phyloP scores from a whole-genome alignment of 140 eudicot genomes.

The Cichorium intybus region DNA sequence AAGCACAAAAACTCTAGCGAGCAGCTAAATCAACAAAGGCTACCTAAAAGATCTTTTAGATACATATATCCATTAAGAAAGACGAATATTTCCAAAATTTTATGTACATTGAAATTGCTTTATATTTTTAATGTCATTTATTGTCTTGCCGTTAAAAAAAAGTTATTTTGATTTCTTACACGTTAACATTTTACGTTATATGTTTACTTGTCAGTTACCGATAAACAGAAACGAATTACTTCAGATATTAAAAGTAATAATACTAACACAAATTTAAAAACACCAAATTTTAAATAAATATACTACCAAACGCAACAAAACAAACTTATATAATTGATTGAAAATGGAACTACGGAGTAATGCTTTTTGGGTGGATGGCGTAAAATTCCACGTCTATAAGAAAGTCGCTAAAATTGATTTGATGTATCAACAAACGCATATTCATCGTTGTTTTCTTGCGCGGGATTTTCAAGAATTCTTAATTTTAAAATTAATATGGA shows the following conservation, averaged over 20 bases:
- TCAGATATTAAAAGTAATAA: too few relatives aligned
- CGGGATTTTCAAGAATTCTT: neutral
- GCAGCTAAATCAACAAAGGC: too few relatives aligned
- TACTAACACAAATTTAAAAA: neutral
- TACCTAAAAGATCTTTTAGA: too few relatives aligned
- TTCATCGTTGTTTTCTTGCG: neutral
- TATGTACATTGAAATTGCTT: neutral
- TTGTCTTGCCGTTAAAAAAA: too few relatives aligned
- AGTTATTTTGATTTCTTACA: neutral
- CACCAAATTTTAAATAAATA: neutral
- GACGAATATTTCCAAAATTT: neutral
- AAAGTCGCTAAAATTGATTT: neutral
- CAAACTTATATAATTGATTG: constrained; percentile 1
- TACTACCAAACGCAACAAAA: neutral
- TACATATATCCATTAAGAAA: neutral
- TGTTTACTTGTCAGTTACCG: neutral
- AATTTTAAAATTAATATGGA: too few relatives aligned
- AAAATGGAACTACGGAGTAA: neutral
- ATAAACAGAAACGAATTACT: neutral
- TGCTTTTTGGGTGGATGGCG: constrained; percentile 12
- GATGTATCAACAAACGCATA: constrained; percentile 7
- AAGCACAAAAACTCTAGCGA: too few relatives aligned
- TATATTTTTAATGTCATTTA: too few relatives aligned
- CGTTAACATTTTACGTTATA: too few relatives aligned
- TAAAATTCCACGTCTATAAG: neutral